Base-by-base conservation (phyloP, 208 protist genomes). In the Novymonas esmeraldas region DNA sequence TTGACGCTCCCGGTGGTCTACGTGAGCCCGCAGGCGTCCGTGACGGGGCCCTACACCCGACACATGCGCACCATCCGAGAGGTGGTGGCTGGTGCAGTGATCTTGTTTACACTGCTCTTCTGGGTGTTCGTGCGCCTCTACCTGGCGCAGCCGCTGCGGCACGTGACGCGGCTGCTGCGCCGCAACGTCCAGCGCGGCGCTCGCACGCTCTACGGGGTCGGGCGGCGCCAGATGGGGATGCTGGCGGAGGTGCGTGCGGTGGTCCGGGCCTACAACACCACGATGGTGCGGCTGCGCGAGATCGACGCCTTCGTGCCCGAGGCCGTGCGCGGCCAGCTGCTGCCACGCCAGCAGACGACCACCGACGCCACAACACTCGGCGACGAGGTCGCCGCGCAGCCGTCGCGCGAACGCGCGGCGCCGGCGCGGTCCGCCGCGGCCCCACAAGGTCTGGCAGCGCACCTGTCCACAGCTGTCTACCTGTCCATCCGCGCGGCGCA, bases 221-320 rank as follows among this genome's bases (percentile, higher is more conserved):
- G n/a, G n/a, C n/a, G n/a, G n/a, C n/a, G 28, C 45, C 22, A 24
- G 22, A 50, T 50, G 11, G 45, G 45, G n/a, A n/a, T n/a, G n/a
- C n/a, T 78, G 11, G 39, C 36, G 18, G 72, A 78, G 52, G 20
- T 56, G 9, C 33, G 51, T 10, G 36, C 13, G 33, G 52, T 76
- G 39, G 14, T 71, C 2, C 13, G 39, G n/a, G 70, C 64, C 24
- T 64, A 77, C 65, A 72, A 64, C 31, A 24, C 11, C 14, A 34
- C 64, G n/a, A 52, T 70, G 59, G 10, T 18, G 18, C 71, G 55
- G 14, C 54, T 77, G 49, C 61, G 57, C 36, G 22, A 67, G 14
- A 49, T 76, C 34, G 70, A 76, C 56, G 42, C 60, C 36, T 76
- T 71, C 42, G 13, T 76, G 1, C 71, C 71, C 9, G 29, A 41